These are phyloP conservation scores for Stemphylium lycopersici DNA, from an alignment of 2,329 filamentous ascomycete species.

Conservation along the genomic window DNA sequence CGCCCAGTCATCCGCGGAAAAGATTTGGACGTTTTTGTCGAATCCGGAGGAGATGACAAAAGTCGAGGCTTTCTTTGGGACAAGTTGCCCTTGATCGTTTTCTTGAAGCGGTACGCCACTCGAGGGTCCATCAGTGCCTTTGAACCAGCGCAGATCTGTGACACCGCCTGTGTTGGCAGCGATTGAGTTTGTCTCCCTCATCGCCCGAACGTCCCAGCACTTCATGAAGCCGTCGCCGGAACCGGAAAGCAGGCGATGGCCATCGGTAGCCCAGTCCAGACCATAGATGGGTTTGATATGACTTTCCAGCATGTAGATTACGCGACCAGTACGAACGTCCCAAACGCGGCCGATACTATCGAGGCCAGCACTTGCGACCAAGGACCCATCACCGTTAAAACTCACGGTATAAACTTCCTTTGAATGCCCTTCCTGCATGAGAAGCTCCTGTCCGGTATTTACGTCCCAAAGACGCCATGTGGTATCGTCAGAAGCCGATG, in stretches of 20 bases:
- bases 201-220: slow-evolving; percentile 95
- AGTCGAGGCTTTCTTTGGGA: slow-evolving; percentile 84
- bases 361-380: slow-evolving; percentile 88
- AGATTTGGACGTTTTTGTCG: slow-evolving; percentile 93
- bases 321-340: slow-evolving; percentile 90
- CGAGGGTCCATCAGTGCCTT: slow-evolving; percentile 77
- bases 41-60: slow-evolving; percentile 93
- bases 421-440: slow-evolving; percentile 93
- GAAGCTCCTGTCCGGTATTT: slow-evolving; percentile 78
- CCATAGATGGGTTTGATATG: slow-evolving; percentile 94
- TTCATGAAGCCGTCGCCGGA: slow-evolving; percentile 96
- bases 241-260: slow-evolving; percentile 88
- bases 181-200: slow-evolving; percentile 80
- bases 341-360: slow-evolving; percentile 95
- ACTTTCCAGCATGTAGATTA: slow-evolving; percentile 92
- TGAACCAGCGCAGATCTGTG: slow-evolving; percentile 92
- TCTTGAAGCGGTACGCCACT: slow-evolving; percentile 65
- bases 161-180: slow-evolving; percentile 92
- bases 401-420: slow-evolving; percentile 88
- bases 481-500: slow-evolving; percentile 93
- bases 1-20: slow-evolving; percentile 95
- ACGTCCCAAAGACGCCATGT: slow-evolving; percentile 98
- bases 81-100: slow-evolving; percentile 67
- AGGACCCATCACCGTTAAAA: slow-evolving; percentile 89
- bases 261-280: slow-evolving; percentile 90